Percentiles rank a stretch among this genome's conserved stretches.
These are phyloP conservation scores for Lagenaria siceraria DNA, from an alignment of 306 rosid species.

Conservation along the genomic window DNA sequence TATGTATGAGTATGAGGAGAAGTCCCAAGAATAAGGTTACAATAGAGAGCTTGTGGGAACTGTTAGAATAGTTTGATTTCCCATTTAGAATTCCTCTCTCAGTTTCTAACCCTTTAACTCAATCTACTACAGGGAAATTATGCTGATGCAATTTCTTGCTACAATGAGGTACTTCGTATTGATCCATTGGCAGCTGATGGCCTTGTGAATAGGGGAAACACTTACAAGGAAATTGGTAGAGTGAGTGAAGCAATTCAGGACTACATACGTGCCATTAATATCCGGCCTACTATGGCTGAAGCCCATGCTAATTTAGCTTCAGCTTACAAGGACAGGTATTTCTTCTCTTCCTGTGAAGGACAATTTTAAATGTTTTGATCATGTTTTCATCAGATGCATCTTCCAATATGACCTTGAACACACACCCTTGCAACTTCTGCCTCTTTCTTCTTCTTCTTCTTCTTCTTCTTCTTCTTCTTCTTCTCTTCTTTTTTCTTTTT, in stretches of 20 bases:
- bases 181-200: conserved; percentile 99
- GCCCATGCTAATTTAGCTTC: conserved; percentile 99
- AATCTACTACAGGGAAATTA: conserved; percentile 65
- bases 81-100: neutral
- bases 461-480: neutral
- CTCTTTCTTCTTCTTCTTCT: neutral
- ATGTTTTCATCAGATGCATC: neutral
- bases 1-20: neutral
- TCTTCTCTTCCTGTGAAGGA: neutral
- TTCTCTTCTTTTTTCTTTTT: no score
- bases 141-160: conserved; percentile 94
- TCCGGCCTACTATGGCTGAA: conserved; percentile 90
- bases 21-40: neutral
- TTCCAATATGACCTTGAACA: neutral
- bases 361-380: neutral
- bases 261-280: conserved; percentile 60
- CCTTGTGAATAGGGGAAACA: conserved; percentile 96
- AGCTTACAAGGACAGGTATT: conserved; percentile 91
- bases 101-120: neutral
- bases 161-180: conserved; percentile 93
- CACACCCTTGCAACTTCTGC: neutral
- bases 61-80: neutral
- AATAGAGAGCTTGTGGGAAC: neutral
- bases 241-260: conserved; percentile 96
- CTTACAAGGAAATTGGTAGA: conserved; percentile 94